Evolutionary conservation across 805 yeast genomes (phyloP).

Genomic region (Peterozyma xylosa): DNA sequence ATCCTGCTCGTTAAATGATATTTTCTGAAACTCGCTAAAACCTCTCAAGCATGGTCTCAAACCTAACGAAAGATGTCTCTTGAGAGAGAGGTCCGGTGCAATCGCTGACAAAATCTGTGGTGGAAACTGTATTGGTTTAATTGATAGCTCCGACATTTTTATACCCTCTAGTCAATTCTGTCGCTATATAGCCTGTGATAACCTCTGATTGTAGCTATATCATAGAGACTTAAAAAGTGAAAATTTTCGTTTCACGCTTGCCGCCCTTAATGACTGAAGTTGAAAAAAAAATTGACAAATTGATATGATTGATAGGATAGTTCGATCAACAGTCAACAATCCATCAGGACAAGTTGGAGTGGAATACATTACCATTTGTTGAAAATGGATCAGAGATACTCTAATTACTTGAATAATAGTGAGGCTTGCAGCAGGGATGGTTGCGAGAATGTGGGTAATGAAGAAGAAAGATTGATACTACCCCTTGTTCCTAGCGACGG

Average conservation of each 20-base stretch:
- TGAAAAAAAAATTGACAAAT: no score
- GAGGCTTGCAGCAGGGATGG: no score
- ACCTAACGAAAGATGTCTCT: slow-evolving; percentile 69
- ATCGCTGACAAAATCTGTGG: slow-evolving; percentile 78
- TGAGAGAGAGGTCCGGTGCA: slow-evolving; percentile 78
- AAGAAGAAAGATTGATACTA: slow-evolving; percentile 4
- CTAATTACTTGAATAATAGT: no score
- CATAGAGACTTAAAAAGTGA: slow-evolving; percentile 2
- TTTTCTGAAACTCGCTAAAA: slow-evolving; percentile 63
- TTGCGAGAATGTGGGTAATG: not conserved
- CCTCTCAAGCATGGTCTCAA: slow-evolving; percentile 69
- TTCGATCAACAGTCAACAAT: no score
- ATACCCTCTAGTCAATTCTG: not conserved
- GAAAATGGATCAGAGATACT: no score
- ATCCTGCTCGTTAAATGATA: slow-evolving; percentile 33
- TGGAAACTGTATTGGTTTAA: slow-evolving; percentile 54
- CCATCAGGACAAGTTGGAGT: no score
- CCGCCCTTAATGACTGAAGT: no score
- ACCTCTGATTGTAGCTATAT: not conserved
- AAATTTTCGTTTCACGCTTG: not conserved
- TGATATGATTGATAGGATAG: no score
- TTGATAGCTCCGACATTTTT: not conserved
- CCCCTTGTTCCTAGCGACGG: slow-evolving; percentile 30
- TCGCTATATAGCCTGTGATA: no score
- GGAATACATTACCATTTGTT: no score